Base-by-base conservation (phyloP, 2,329 filamentous ascomycete genomes). In the Fusarium kyushuense region DNA sequence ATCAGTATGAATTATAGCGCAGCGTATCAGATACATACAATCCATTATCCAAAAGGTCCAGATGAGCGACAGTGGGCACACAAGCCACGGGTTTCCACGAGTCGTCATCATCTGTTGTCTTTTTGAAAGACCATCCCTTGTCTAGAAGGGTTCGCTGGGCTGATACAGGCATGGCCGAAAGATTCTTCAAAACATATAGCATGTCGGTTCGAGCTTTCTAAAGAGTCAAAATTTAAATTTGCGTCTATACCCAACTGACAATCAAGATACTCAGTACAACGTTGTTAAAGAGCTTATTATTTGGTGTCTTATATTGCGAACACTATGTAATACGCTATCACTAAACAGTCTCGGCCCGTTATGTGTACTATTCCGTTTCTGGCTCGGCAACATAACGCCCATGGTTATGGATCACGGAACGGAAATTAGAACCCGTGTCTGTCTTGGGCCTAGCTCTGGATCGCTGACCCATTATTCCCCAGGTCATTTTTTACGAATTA, bases 31-130 rank as follows among this genome's bases (percentile, higher is more conserved):
- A 8, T 9, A 54, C 60, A 32, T 29, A 65, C 63, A 46, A 19
- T 42, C 48, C 54, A 23, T 65, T 65, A 4, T 65, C n/a, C 45
- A 65, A 16, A n/a, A 65, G 25, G 27, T 65, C 63, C 3, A 64
- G 17, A 17, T 65, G 63, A 21, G 45, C 43, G 6, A 65, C 63
- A 4, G 60, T 65, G 3, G 63, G 63, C 27, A 65, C 63, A 42
- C 33, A 21, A 9, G 47, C 48, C 25, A 61, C 60, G 10, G 60
- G 41, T 4, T 48, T 61, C 60, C 56, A 61, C 1, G 42, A 25
- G 21, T 63, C 56, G 10, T 51, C 30, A 7, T 4, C 32, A 17
- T 63, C 60, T 21, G 38, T 21, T 7, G 23, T 6, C n/a, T 45
- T 58, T 30, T 55, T 58, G 19, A 58, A 58, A 16, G 40, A 58